Evolutionary conservation across 192 early-diverging fungal genomes (phyloP).

Genomic region (Rhizophagus clarus): DNA sequence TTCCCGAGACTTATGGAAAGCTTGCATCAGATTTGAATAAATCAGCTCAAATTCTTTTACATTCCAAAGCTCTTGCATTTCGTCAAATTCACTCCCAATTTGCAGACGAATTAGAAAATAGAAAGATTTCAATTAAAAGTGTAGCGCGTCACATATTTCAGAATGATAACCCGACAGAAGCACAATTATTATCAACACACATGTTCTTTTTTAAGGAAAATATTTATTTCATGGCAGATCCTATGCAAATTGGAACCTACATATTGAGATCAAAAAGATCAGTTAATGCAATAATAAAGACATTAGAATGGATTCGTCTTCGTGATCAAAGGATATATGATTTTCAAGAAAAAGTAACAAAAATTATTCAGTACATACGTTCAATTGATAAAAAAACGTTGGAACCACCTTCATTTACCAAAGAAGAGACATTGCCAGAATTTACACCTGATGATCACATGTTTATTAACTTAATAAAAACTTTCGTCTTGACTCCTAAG

Average conservation of each 20-base stretch:
- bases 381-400: conserved; percentile 32
- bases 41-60: conserved; percentile 40
- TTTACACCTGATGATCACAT: conserved; percentile 52
- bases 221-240: conserved; percentile 50
- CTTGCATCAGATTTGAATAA: conserved; percentile 36
- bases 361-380: conserved; percentile 35
- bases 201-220: conserved; percentile 56
- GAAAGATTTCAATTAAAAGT: conserved; percentile 29
- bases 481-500: conserved; percentile 46
- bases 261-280: conserved; percentile 47
- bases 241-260: conserved; percentile 50
- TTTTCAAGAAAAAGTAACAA: conserved; percentile 54
- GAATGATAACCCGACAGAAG: conserved; percentile 27
- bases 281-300: conserved; percentile 43
- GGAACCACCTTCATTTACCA: conserved; percentile 25
- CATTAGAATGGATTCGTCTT: conserved; percentile 55
- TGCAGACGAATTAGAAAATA: conserved; percentile 34
- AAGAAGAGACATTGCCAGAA: conserved; percentile 30
- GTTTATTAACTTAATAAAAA: conserved; percentile 57
- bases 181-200: conserved; percentile 56
- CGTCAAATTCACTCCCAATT: conserved; percentile 42
- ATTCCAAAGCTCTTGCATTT: conserved; percentile 38
- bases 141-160: conserved; percentile 44
- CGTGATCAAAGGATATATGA: conserved; percentile 42
- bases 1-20: conserved; percentile 21